A percentile compares a stretch with the other conserved stretches of the same genome.
Evolutionary conservation across 768 basidiomycete species (phyloP).

Genomic region (Rhizopogon salebrosus): DNA sequence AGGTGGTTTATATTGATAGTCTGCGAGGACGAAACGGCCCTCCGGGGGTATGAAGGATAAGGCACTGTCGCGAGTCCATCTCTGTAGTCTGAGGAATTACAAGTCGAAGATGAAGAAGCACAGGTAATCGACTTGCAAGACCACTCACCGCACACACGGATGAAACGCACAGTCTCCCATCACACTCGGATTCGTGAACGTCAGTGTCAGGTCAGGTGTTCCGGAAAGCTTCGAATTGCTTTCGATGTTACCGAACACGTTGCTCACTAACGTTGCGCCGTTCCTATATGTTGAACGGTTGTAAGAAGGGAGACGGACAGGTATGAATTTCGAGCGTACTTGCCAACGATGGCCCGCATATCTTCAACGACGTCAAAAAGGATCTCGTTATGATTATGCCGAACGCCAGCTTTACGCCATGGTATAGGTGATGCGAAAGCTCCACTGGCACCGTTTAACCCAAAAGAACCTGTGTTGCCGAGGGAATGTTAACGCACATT

Average conservation of each 20-base stretch:
- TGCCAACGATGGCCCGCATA: slow-evolving; percentile 45
- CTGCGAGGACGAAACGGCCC: slow-evolving; percentile 77
- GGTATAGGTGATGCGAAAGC: slow-evolving; percentile 88
- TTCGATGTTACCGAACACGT: slow-evolving; percentile 73
- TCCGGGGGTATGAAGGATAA: slow-evolving; percentile 95
- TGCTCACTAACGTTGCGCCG: slow-evolving; percentile 60
- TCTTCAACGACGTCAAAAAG: slow-evolving; percentile 89
- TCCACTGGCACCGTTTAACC: slow-evolving; percentile 33
- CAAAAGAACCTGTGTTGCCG: slow-evolving; percentile 17
- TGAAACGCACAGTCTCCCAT: slow-evolving; percentile 85
- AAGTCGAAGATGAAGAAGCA: slow-evolving; percentile 3
- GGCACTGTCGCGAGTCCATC: slow-evolving; percentile 70
- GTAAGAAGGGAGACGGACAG: background rate
- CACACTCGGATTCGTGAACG: slow-evolving; percentile 69
- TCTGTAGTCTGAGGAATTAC: slow-evolving; percentile 51
- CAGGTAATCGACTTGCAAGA: background rate
- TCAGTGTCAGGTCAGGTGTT: slow-evolving; percentile 82
- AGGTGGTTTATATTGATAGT: slow-evolving; percentile 68
- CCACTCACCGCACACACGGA: slow-evolving; percentile 78
- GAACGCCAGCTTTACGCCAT: slow-evolving; percentile 83
- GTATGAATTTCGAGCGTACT: slow-evolving; percentile 14
- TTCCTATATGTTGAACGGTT: slow-evolving; percentile 38
- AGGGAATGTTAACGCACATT: background rate
- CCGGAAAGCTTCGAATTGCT: slow-evolving; percentile 76
- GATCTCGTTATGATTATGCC: slow-evolving; percentile 86